phyloP scores from a whole-genome alignment of 345 rosid genomes.

The Firmiana major region DNA sequence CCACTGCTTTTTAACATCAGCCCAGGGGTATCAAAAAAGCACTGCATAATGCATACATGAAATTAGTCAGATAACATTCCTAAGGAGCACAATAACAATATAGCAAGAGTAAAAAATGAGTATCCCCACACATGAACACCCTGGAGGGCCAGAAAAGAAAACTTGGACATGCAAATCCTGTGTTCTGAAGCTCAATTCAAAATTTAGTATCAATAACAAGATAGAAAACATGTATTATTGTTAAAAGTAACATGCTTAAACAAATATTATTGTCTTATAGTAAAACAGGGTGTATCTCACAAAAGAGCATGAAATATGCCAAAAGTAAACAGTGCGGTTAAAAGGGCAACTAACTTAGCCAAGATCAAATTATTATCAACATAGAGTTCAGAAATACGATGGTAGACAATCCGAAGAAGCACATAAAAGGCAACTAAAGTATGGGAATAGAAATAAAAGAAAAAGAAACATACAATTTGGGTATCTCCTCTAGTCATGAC shows the following conservation, averaged over 20 bases:
- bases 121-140: neutral
- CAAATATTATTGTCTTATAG: neutral
- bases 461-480: constrained; percentile 59
- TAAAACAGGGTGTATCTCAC: neutral
- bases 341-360: neutral
- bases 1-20: constrained; percentile 61
- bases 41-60: constrained; percentile 38
- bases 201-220: neutral
- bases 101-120: neutral
- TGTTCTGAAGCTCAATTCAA: neutral
- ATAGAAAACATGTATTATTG: neutral
- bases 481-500: constrained; percentile 77
- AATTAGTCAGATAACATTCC: constrained; percentile 4
- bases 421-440: neutral
- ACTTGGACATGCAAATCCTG: neutral
- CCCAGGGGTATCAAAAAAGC: constrained; percentile 97
- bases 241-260: neutral
- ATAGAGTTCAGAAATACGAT: neutral
- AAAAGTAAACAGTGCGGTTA: neutral
- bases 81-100: constrained; percentile 9
- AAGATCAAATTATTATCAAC: neutral
- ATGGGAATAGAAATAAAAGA: neutral
- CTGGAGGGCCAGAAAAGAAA: neutral
- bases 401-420: neutral
- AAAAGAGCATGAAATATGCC: neutral